Conservation (phyloP, 495 filamentous ascomycete genomes). For the Penicillium turbatum region DNA sequence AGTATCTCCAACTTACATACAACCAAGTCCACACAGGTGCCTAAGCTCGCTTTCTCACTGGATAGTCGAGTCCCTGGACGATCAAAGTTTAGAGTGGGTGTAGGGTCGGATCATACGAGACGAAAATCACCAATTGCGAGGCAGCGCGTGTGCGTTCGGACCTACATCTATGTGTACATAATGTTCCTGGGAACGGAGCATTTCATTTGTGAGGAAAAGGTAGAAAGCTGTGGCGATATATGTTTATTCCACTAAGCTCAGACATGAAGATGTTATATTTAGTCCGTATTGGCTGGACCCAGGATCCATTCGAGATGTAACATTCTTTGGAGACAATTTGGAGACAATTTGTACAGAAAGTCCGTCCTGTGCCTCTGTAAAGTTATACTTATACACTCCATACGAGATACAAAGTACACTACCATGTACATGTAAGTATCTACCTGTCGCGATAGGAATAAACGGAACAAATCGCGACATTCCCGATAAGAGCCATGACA, state of each 20-base stretch:
- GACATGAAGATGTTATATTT: slow-evolving; percentile 19
- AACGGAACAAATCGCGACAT: slow-evolving; percentile 15
- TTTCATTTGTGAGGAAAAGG: neutral
- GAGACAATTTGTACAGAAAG: no score
- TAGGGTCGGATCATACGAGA: slow-evolving; percentile 9
- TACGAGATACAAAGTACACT: neutral
- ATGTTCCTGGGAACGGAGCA: neutral
- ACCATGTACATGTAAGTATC: no score
- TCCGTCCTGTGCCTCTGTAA: no score
- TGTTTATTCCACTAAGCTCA: slow-evolving; percentile 7
- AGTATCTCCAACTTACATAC: neutral
- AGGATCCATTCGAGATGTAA: neutral
- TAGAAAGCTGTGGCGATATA: slow-evolving; percentile 4
- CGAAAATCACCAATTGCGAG: slow-evolving; percentile 6
- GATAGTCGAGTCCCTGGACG: slow-evolving; percentile 12
- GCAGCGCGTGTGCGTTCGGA: slow-evolving; percentile 1
- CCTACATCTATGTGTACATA: neutral
- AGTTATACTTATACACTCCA: no score
- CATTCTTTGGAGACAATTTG: no score
- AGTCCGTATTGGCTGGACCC: neutral
- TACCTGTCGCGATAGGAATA: neutral
- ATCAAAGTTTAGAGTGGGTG: slow-evolving; percentile 11
- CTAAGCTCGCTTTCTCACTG: slow-evolving; percentile 10
- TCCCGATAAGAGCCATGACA: slow-evolving; percentile 3
- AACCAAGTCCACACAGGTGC: neutral